Percentiles rank a stretch among this genome's conserved stretches.
Conservation (phyloP, 805 yeast species). For the Metschnikowia cubensis region DNA sequence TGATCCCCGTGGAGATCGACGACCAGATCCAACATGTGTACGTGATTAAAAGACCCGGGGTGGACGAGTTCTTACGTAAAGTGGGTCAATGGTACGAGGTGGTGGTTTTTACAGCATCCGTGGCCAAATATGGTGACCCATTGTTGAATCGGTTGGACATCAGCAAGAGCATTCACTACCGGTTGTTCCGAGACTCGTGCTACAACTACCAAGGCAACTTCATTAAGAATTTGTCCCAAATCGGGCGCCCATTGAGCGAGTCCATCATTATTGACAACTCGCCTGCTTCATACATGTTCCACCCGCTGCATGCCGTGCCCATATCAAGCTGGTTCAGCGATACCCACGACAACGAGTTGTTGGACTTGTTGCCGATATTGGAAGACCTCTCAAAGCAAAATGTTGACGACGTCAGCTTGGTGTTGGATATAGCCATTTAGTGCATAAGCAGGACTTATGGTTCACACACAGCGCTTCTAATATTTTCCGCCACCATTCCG, state of each 20-base stretch:
- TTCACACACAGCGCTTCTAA: conserved; percentile 3
- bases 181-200: conserved; percentile 92
- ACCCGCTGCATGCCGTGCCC: conserved; percentile 97
- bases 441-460: conserved; percentile 21
- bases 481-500: not conserved
- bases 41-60: conserved; percentile 97
- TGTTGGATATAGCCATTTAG: conserved; percentile 68
- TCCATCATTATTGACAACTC: conserved; percentile 92
- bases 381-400: conserved; percentile 71
- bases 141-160: conserved; percentile 81
- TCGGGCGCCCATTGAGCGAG: conserved; percentile 87
- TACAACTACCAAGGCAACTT: conserved; percentile 91
- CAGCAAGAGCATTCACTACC: conserved; percentile 74
- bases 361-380: conserved; percentile 86
- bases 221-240: conserved; percentile 87
- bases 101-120: conserved; percentile 96
- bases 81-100: conserved; percentile 90
- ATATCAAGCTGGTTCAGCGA: conserved; percentile 98
- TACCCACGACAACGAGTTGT: conserved; percentile 90
- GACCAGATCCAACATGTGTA: conserved; percentile 89
- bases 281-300: conserved; percentile 96
- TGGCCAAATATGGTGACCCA: conserved; percentile 94
- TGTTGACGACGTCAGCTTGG: conserved; percentile 82
- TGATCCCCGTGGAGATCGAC: conserved; percentile 95
- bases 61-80: conserved; percentile 80